Evolutionary conservation across 345 rosid genomes (phyloP), one percentile per base, ranked within the genome.

Genomic region (Jatropha curcas): DNA sequence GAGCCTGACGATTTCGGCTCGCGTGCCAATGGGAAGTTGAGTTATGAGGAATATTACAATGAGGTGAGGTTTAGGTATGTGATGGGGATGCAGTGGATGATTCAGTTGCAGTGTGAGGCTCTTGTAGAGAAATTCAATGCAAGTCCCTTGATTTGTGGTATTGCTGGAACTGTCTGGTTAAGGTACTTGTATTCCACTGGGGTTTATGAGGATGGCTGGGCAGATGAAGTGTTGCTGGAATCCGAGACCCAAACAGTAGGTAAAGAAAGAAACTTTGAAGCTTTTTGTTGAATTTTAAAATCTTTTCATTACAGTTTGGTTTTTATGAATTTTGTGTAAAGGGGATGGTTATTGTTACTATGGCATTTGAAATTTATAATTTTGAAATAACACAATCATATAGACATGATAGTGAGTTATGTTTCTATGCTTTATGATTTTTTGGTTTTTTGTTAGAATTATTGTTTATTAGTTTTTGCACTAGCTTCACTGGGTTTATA

Each of bases 1-100:
- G 87, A 75, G 57, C 88, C 91, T 0, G 80, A 37, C 61, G 97
- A 91, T 76, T 91, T 88, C 35, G 90, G 82, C 17, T 55, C 75
- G 25, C 68, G 35, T 24, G 57, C 59, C 30, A 61, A 14, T 24
- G 74, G 22, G 66, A 48, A 7, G 74, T 58, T 84, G 70, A 75
- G 78, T 7, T 82, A 80, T 39, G 90, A 88, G 77, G 90, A 86
- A 60, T 93, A 81, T 73, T 88, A 85, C 72, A 66, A 69, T 5
- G 96, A 91, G 81, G 80, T 86, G 20, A 91, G 92, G 85, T 83
- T 84, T 59, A 81, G 90, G 81, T 91, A 91, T 72, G 88, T 88
- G 55, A 74, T 84, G 83, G 92, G 94, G 30, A 30, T 93, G 82
- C 84, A 86, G 74, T 68, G 84, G 82, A 88, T 90, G 89, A 55